Evolutionary conservation across 2,329 filamentous ascomycete genomes (phyloP).

Genomic region (Capronia epimyces): DNA sequence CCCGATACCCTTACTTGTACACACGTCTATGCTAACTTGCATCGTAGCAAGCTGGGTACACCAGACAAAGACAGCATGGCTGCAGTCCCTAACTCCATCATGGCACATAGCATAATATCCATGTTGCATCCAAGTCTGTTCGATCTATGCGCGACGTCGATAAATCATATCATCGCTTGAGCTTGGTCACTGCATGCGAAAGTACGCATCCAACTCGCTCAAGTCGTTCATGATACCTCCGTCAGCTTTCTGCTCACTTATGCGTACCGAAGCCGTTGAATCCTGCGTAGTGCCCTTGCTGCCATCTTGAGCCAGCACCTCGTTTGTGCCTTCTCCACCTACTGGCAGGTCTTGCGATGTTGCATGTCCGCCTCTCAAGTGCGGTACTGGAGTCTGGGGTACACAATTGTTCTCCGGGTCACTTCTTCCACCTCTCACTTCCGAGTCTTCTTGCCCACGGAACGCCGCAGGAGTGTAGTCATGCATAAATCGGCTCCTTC

Average conservation of each 20-base stretch:
- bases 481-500: constrained; percentile 16
- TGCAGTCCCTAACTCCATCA: no score
- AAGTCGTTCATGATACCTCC: constrained; percentile 2
- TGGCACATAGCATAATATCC: no score
- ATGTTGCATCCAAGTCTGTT: neutral
- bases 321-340: neutral
- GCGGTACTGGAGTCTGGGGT: neutral
- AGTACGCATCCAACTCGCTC: constrained; percentile 5
- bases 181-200: neutral
- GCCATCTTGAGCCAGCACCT: neutral
- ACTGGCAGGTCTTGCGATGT: neutral
- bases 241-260: neutral
- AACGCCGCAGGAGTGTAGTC: neutral
- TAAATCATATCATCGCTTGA: neutral
- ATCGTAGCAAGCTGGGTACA: no score
- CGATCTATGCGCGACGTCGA: no score
- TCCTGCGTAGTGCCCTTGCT: neutral
- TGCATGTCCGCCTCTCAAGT: neutral
- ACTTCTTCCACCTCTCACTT: neutral
- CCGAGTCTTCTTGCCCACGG: neutral
- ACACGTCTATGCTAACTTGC: no score
- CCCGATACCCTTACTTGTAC: no score
- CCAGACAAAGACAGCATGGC: no score
- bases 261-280: neutral
- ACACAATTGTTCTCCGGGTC: neutral